These are phyloP conservation scores for Psilocybe tampanensis DNA, from an alignment of 768 basidiomycete species.

Conservation along the genomic window DNA sequence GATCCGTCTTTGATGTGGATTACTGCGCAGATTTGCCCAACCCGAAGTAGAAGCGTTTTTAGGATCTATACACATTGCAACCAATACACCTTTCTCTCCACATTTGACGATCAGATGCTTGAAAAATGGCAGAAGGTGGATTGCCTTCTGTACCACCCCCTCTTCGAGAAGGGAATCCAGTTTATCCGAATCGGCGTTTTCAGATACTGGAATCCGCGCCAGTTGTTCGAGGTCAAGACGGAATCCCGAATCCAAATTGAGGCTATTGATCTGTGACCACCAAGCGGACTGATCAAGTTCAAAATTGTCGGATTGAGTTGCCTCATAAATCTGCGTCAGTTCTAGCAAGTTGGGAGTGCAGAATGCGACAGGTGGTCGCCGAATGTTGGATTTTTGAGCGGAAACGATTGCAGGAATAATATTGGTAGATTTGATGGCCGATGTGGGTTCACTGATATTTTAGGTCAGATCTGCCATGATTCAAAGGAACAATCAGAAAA, in stretches of 20 bases:
- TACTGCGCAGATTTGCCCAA: conserved; percentile 56
- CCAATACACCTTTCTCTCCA: conserved; percentile 67
- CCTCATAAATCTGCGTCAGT: conserved; percentile 59
- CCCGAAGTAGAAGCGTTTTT: conserved; percentile 40
- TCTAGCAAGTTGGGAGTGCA: conserved; percentile 88
- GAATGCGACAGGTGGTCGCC: conserved; percentile 55
- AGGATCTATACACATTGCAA: conserved; percentile 56
- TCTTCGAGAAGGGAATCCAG: conserved; percentile 65
- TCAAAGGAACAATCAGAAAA: not conserved
- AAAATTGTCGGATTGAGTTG: conserved; percentile 44
- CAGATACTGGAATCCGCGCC: conserved; percentile 45
- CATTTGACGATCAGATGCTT: conserved; percentile 85
- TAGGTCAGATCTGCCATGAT: conserved; percentile 3
- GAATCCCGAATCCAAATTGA: conserved; percentile 70
- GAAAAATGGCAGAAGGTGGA: conserved; percentile 84
- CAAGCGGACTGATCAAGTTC: conserved; percentile 56
- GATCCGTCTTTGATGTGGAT: conserved; percentile 48
- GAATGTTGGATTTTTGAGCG: conserved; percentile 26
- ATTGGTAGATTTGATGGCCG: conserved; percentile 72
- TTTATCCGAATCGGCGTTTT: conserved; percentile 37
- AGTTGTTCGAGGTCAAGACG: conserved; percentile 67
- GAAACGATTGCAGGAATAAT: conserved; percentile 66
- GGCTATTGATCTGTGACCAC: conserved; percentile 67
- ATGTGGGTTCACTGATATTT: conserved; percentile 85
- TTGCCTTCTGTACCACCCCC: conserved; percentile 79